Base-by-base conservation (phyloP, 2,329 filamentous ascomycete genomes). In the Cladophialophora bantiana region DNA sequence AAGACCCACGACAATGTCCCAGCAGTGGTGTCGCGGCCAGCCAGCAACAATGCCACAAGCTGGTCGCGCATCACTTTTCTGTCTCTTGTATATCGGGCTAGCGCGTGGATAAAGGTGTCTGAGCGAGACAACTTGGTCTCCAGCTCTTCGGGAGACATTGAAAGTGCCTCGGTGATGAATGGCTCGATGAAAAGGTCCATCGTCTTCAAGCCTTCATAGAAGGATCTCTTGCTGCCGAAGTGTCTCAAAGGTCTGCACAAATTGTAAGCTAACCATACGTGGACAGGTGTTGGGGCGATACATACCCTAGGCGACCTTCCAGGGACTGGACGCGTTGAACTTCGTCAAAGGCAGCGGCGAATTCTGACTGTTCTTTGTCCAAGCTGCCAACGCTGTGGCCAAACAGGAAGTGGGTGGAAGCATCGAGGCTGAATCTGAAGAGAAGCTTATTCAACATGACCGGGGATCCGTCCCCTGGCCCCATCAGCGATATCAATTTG, bases 51-150 rank as follows among this genome's bases (percentile, higher is more conserved):
- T 53, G 90, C 89, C 15, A 95, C 85, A 56, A 97, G 83, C 78
- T 97, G 93, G 78, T 97, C 93, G 38, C 93, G 91, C 13, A 97
- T 85, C 3, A 93, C 86, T 13, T 75, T 76, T 3, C 76, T 76
- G 57, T 83, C 80, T 38, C 91, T 88, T 0, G 93, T 97, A 80
- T 92, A 94, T 45, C 85, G 84, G 53, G 93, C 92, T 2, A 97
- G 86, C 35, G 92, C 91, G 78, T 97, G 91, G 20, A 97, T 85
- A 80, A 97, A 96, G 1, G 91, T 96, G 78, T 95, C 90, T 7
- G 87, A 87, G 75, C 91, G 93, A 64, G 86, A 86, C 5, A 81
- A 74, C 79, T 90, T 92, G 68, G 88, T 84, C 40, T 89, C 87
- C 1, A 96, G 86, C 77, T 97, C 91, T 36, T 88, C 86, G 0